A percentile compares a stretch with the other conserved stretches of the same genome.
These are phyloP conservation scores for Suillus ampliporus DNA, from an alignment of 768 basidiomycete species.

Conservation along the genomic window DNA sequence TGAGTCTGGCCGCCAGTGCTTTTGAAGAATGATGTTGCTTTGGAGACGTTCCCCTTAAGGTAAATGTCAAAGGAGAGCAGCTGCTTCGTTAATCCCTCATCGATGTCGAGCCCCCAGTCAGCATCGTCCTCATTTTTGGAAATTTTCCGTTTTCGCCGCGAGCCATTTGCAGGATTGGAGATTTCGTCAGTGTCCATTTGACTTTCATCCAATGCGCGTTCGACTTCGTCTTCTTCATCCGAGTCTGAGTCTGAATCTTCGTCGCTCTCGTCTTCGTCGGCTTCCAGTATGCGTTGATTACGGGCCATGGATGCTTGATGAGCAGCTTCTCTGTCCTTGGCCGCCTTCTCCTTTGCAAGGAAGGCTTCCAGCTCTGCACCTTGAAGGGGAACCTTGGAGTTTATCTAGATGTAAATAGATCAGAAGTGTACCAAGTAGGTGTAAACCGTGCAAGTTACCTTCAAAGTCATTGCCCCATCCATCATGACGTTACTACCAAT, in stretches of 20 bases:
- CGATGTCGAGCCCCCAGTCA: slow-evolving; percentile 78
- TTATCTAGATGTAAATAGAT: slow-evolving; percentile 57
- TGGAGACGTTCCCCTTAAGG: slow-evolving; percentile 93
- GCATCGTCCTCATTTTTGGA: slow-evolving; percentile 56
- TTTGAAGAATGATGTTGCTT: slow-evolving; percentile 88
- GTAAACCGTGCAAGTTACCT: slow-evolving; percentile 48
- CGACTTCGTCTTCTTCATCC: slow-evolving; percentile 67
- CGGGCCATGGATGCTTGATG: slow-evolving; percentile 85
- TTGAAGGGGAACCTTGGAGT: slow-evolving; percentile 86
- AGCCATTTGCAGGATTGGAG: slow-evolving; percentile 27
- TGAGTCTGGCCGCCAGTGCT: slow-evolving; percentile 70
- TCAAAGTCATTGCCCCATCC: slow-evolving; percentile 70
- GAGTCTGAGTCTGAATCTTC: slow-evolving; percentile 67
- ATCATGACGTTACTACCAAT: slow-evolving; percentile 88
- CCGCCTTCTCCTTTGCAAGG: slow-evolving; percentile 74
- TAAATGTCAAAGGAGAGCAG: slow-evolving; percentile 94
- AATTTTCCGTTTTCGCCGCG: slow-evolving; percentile 45
- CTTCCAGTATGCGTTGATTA: slow-evolving; percentile 89
- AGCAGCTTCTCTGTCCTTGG: slow-evolving; percentile 84
- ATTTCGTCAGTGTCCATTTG: slow-evolving; percentile 50
- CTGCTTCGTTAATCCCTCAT: slow-evolving; percentile 76
- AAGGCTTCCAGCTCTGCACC: slow-evolving; percentile 87
- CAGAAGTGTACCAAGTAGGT: slow-evolving; percentile 1
- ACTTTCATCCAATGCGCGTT: slow-evolving; percentile 58
- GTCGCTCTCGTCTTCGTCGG: slow-evolving; percentile 89